Evolutionary conservation across 2,329 filamentous ascomycete species (phyloP), one percentile per base, ranked within the genome.

Genomic region (Chrysoporthe austroafricana): DNA sequence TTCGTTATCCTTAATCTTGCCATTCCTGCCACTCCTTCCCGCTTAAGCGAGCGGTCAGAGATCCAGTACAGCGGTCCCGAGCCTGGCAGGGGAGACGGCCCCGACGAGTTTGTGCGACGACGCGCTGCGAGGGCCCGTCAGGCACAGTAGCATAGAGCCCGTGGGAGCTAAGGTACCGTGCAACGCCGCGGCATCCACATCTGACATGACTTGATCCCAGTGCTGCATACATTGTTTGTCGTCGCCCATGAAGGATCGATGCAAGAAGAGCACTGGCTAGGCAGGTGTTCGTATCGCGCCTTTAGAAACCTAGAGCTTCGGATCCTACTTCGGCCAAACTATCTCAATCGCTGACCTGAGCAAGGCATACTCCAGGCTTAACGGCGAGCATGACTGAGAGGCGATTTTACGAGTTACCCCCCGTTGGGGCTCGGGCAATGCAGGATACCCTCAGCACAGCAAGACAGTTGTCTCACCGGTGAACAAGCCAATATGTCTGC

Each of bases 271-370:
- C 34, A n/a, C 16, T 14, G 34, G 2, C 16, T 6, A 32, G 43
- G 26, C 43, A 42, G 42, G 7, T 62, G 26, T 62, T 50, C 60
- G 44, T 62, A 62, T 62, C 43, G 34, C 26, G 44, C 32, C 39
- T 34, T 50, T 11, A 50, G 18, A 52, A 52, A 44, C 60, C 60
- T 62, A 39, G 44, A 26, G 4, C 43, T 61, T 13, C 39, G 59
- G 14, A 62, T 50, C 60, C 44, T 62, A 14, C 18, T 13, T 34
- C 44, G 34, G 44, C 43, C 18, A 34, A 32, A 44, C 46, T 9
- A 48, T 50, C 44, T 7, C 16, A n/a, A 7, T 42, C 18, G 44
- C 54, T 18, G 7, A 11, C 32, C 18, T 39, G 34, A n/a, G 34
- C 34, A 57, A 57, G 54, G 54, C 54, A 39, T 8, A 39, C 34